Evolutionary conservation across 352 stramenopile species (phyloP), one percentile per base, ranked within the genome.

Genomic region (Phytophthora sp.): DNA sequence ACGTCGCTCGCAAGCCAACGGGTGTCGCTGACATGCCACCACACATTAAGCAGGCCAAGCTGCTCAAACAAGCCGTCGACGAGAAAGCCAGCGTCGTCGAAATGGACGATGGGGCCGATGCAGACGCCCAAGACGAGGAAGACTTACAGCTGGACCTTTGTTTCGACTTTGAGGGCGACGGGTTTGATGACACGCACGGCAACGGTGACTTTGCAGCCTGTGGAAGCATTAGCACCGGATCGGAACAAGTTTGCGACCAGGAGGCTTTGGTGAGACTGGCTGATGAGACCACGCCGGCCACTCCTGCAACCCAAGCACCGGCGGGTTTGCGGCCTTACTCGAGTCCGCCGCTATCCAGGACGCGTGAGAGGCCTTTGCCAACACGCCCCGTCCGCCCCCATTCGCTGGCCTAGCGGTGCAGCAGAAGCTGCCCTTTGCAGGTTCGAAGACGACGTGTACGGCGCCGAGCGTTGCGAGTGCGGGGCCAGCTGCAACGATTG

Each of bases 401-500:
- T 8, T 20, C 18, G 11, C 73, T 77, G 24, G 71, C 76, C 33
- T 36, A 58, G 4, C 41, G 1, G 7, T 9, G 12, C 20, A 29
- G 12, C 41, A 7, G 9, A 20, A 30, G 8, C 41, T 49, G 29
- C 20, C 11, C 6, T 49, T 21, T 1, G 20, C 8, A 4, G 41
- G 41, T 8, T 1, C 18, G 20, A 18, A 42, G 16, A 23, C 3
- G 35, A 13, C 15, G 23, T 23, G 0, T 2, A 42, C 0, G 4
- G 31, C n/a, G n/a, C n/a, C n/a, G n/a, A n/a, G n/a, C n/a, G n/a
- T n/a, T n/a, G n/a, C n/a, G n/a, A n/a, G n/a, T n/a, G n/a, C n/a
- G n/a, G n/a, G n/a, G n/a, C n/a, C n/a, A n/a, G n/a, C n/a, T n/a
- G n/a, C n/a, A n/a, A n/a, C n/a, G n/a, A n/a, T n/a, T n/a, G n/a